A percentile compares a stretch with the other conserved stretches of the same genome.
These are phyloP conservation scores for Staphylotrichum longicolle DNA, from an alignment of 495 filamentous ascomycete species.

Conservation along the genomic window DNA sequence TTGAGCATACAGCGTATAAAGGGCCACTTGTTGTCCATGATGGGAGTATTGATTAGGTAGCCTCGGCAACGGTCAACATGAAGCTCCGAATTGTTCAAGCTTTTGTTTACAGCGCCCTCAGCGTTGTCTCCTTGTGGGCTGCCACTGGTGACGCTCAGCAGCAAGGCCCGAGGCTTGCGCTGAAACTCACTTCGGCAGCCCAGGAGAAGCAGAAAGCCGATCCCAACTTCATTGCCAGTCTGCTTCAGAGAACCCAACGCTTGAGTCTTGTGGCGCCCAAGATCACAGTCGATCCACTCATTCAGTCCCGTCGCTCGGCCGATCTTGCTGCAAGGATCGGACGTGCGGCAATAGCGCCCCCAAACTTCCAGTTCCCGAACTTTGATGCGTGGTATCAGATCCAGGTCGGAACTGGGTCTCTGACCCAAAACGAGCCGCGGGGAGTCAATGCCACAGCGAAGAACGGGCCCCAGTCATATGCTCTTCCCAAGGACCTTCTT, in stretches of 20 bases:
- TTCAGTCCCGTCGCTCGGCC: background rate
- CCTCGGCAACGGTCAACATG: background rate
- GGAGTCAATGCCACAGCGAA: background rate
- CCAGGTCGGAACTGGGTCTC: background rate
- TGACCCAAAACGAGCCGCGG: background rate
- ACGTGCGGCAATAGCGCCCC: background rate
- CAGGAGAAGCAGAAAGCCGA: constrained; percentile 7
- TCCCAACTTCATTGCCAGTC: constrained; percentile 5
- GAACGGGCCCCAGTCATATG: background rate
- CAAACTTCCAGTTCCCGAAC: constrained; percentile 1
- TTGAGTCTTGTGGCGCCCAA: background rate
- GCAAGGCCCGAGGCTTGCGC: constrained; percentile 7
- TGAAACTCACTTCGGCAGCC: constrained; percentile 14
- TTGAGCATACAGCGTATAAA: too few relatives aligned
- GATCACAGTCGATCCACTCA: background rate
- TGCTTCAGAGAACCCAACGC: background rate
- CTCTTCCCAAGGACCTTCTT: background rate
- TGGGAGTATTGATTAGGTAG: too few relatives aligned
- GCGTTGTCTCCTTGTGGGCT: background rate
- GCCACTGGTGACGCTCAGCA: background rate
- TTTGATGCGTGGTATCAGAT: constrained; percentile 18
- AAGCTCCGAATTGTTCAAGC: background rate
- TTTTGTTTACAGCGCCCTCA: background rate
- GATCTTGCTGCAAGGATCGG: background rate
- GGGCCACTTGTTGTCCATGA: too few relatives aligned